Evolutionary conservation across 2,329 filamentous ascomycete species (phyloP).

Genomic region (Lachnellula cervina): DNA sequence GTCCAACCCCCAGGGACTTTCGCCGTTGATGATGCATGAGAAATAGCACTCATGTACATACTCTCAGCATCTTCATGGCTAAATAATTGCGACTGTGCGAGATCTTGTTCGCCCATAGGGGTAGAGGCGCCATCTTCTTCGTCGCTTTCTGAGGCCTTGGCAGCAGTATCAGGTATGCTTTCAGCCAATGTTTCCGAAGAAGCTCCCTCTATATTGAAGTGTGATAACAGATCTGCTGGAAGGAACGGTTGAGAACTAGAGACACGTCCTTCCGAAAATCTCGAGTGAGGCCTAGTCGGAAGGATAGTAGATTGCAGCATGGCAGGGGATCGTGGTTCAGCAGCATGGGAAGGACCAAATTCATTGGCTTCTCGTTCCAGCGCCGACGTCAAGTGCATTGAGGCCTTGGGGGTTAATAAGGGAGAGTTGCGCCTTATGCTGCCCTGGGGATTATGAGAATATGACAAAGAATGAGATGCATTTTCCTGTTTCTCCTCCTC

Average conservation of each 20-base stretch:
- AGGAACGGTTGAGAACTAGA: constrained; percentile 29
- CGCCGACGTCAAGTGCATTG: constrained; percentile 28
- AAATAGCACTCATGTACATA: constrained; percentile 78
- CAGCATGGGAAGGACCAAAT: constrained; percentile 15
- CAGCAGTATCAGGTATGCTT: neutral
- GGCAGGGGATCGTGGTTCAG: neutral
- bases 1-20: constrained; percentile 27
- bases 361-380: constrained; percentile 32
- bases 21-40: constrained; percentile 31
- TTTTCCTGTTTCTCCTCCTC: constrained; percentile 30
- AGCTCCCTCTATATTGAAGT: neutral
- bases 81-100: constrained; percentile 64
- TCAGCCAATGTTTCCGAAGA: neutral
- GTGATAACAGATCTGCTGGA: neutral
- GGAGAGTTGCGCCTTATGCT: constrained; percentile 35
- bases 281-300: constrained; percentile 18
- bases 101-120: constrained; percentile 39
- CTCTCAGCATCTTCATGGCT: constrained; percentile 78
- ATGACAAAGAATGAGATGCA: constrained; percentile 23
- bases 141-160: constrained; percentile 1
- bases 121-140: constrained; percentile 18
- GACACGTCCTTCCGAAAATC: constrained; percentile 25
- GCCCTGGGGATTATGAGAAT: constrained; percentile 3
- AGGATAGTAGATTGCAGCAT: constrained; percentile 27
- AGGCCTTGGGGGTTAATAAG: constrained; percentile 50